Evolutionary conservation across 106 monocot genomes (phyloP).

Genomic region (Triglochin maritima): DNA sequence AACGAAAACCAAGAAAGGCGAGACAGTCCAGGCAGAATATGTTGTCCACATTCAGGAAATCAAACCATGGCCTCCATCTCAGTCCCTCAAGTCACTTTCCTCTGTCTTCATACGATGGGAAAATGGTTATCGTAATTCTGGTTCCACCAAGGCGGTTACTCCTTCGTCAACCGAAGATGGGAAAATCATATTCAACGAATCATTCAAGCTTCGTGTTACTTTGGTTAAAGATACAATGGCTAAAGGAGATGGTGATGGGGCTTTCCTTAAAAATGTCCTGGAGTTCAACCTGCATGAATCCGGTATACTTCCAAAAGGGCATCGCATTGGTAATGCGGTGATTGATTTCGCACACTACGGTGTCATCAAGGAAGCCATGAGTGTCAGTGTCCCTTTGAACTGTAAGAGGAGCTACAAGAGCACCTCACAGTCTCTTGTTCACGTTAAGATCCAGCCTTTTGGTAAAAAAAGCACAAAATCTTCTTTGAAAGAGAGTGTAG

Average conservation of each 20-base stretch:
- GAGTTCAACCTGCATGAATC: conserved; percentile 66
- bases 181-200: conserved; percentile 70
- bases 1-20: conserved; percentile 48
- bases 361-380: conserved; percentile 34
- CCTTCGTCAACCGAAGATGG: conserved; percentile 34
- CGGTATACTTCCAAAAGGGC: conserved; percentile 41
- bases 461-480: conserved; percentile 25
- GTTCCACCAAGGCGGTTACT: conserved; percentile 24
- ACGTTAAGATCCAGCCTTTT: conserved; percentile 41
- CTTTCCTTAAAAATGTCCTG: conserved; percentile 54
- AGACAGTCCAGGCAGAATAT: conserved; percentile 47
- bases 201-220: conserved; percentile 49
- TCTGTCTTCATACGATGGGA: conserved; percentile 73
- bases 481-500: conserved; percentile 24
- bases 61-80: conserved; percentile 87
- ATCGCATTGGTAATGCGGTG: conserved; percentile 42
- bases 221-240: conserved; percentile 33
- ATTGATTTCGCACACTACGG: conserved; percentile 71
- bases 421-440: conserved; percentile 41
- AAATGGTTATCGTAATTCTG: conserved; percentile 45
- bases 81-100: conserved; percentile 54
- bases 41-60: conserved; percentile 67
- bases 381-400: conserved; percentile 34
- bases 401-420: conserved; percentile 61
- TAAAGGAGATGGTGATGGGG: conserved; percentile 11